phyloP scores from a whole-genome alignment of 768 basidiomycete genomes.

The Boletales sp. region DNA sequence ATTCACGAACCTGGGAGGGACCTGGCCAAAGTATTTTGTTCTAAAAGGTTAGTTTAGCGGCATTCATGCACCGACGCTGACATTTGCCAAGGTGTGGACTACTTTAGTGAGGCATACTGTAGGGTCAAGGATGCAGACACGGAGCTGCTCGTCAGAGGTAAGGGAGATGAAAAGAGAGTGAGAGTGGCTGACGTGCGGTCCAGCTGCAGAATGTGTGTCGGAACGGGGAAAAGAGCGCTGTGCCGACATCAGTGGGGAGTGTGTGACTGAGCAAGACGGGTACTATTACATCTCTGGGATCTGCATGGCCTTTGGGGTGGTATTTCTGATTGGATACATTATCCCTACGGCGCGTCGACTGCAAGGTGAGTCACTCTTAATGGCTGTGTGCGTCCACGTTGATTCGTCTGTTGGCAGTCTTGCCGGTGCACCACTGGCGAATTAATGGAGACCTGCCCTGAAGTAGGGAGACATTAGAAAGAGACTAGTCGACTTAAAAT shows the following conservation, averaged over 20 bases:
- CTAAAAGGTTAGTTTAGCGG: conserved; percentile 60
- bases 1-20: conserved; percentile 94
- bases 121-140: conserved; percentile 57
- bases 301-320: conserved; percentile 76
- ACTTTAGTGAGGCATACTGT: conserved; percentile 83
- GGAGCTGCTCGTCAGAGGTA: conserved; percentile 56
- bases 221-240: conserved; percentile 86
- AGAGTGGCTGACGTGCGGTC: conserved; percentile 9
- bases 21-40: conserved; percentile 96
- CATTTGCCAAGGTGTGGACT: conserved; percentile 66
- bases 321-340: conserved; percentile 72
- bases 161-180: conserved; percentile 2
- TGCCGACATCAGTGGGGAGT: conserved; percentile 69
- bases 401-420: conserved; percentile 37
- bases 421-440: conserved; percentile 72
- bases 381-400: background rate
- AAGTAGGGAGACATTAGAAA: conserved; percentile 8
- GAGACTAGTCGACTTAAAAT: no score
- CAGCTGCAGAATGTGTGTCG: conserved; percentile 87
- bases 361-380: conserved; percentile 63
- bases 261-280: conserved; percentile 84
- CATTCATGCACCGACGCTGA: conserved; percentile 5
- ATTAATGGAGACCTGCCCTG: conserved; percentile 44
- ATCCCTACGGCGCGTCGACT: conserved; percentile 80
- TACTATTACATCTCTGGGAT: conserved; percentile 82